A percentile compares a stretch with the other conserved stretches of the same genome.
phyloP scores from a whole-genome alignment of 306 rosid species.

The Citrullus mucosospermus region DNA sequence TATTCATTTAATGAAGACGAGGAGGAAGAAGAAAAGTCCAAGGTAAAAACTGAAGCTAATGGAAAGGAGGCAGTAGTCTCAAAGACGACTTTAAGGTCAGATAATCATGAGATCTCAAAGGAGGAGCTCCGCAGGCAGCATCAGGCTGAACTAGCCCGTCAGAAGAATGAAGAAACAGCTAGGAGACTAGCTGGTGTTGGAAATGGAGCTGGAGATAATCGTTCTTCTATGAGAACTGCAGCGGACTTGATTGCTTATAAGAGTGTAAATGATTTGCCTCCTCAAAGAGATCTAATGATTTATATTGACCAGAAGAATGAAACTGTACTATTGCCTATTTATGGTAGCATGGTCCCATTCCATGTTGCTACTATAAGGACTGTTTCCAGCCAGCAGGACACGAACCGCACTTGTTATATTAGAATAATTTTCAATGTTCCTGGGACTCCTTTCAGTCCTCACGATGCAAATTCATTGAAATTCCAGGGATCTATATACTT shows the following conservation, averaged over 20 bases:
- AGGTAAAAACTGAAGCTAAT: conserved; percentile 20
- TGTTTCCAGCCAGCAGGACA: conserved; percentile 63
- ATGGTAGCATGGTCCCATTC: conserved; percentile 91
- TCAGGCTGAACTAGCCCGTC: conserved; percentile 97
- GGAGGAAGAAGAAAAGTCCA: conserved; percentile 52
- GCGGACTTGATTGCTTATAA: conserved; percentile 72
- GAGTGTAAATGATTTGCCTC: conserved; percentile 68
- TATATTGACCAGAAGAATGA: conserved; percentile 86
- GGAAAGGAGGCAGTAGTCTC: conserved; percentile 39
- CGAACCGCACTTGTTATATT: conserved; percentile 33
- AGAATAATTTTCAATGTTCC: conserved; percentile 81
- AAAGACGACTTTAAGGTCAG: conserved; percentile 83
- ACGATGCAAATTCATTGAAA: conserved; percentile 55
- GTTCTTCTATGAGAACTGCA: conserved; percentile 36
- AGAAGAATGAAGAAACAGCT: conserved; percentile 97
- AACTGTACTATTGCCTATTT: conserved; percentile 73
- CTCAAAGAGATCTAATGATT: conserved; percentile 77
- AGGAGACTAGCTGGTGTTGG: conserved; percentile 87
- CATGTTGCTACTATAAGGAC: conserved; percentile 84
- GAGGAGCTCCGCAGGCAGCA: conserved; percentile 94
- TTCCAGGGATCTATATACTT: conserved; percentile 66
- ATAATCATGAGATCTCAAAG: conserved; percentile 81
- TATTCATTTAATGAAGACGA: conserved; percentile 86
- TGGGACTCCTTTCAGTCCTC: conserved; percentile 85
- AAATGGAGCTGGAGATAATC: conserved; percentile 40